Base-by-base conservation (phyloP, 1,284 basidiomycete species). In the Leccinum pallidistipes region DNA sequence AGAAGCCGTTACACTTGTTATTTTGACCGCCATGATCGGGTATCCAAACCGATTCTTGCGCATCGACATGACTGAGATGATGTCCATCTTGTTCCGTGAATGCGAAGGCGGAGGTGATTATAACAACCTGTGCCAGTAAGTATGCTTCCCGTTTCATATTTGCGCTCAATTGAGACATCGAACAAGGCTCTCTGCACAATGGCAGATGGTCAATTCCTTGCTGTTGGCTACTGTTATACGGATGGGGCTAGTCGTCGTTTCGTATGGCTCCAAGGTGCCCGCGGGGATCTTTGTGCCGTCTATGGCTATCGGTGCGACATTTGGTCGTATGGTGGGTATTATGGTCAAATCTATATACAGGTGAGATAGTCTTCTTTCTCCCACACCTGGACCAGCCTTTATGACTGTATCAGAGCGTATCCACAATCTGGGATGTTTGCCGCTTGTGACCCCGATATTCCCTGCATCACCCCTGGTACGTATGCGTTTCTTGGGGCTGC, bases 381-480 rank as follows among this genome's bases (percentile, higher is more conserved):
- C 16, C 38, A n/a, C 4, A 31, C 10, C 1, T 18, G 12, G 6
- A 60, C 27, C 12, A 57, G 8, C 53, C 40, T 32, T 57, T 45
- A 36, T 32, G 38, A 43, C 52, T 12, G n/a, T 29, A 53, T 61
- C 34, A 97, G 94, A 55, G 83, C 94, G 1, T 90, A 92, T 73
- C 92, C 92, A 0, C 78, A 86, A 29, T 90, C 90, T 38, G 89
- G 93, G 1, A 91, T 96, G 64, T 99, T 99, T 71, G 87, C 92
- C 0, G 87, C 91, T 36, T 99, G 97, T 73, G 84, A 86, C 32
- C 95, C 95, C 1, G 94, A 98, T 72, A 85, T 91, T 12, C 95
- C 95, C 0, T 99, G 97, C 71, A 99, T 99, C 70, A 98, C 97
- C 0, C 97, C 97, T 0, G 97, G 97, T 12, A 99, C 97, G 7